Percentiles rank a stretch among this genome's conserved stretches.
These are phyloP conservation scores for Gossypium herbaceum DNA, from an alignment of 345 rosid species.

Conservation along the genomic window DNA sequence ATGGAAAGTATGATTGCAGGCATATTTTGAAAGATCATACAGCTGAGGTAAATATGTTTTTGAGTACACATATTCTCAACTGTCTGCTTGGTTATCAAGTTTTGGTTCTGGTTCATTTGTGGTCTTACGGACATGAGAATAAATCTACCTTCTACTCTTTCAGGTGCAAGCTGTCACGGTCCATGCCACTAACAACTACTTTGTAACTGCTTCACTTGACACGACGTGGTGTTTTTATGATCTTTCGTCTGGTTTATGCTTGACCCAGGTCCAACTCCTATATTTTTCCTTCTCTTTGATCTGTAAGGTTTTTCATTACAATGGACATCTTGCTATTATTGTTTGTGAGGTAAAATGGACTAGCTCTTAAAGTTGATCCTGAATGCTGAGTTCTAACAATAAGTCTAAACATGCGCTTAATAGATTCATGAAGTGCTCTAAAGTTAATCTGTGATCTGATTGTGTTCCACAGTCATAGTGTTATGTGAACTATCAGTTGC, in stretches of 20 bases:
- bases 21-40: conserved; percentile 76
- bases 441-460: neutral
- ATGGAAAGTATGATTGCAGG: conserved; percentile 72
- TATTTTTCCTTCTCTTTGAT: neutral
- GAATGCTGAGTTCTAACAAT: conserved; percentile 3
- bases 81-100: neutral
- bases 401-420: neutral
- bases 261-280: conserved; percentile 61
- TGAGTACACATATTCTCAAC: neutral
- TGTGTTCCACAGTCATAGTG: neutral
- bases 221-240: conserved; percentile 95
- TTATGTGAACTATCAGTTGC: neutral
- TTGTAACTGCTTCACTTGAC: conserved; percentile 94
- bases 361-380: neutral
- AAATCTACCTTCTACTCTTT: conserved; percentile 12
- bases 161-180: conserved; percentile 98
- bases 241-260: conserved; percentile 79
- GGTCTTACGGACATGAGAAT: neutral
- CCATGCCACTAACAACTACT: conserved; percentile 92
- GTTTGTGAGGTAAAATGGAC: neutral
- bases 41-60: conserved; percentile 60
- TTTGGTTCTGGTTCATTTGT: neutral
- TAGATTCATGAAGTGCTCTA: neutral
- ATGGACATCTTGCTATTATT: neutral
- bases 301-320: neutral